Percentiles rank a stretch among this genome's conserved stretches.
phyloP scores from a whole-genome alignment of 257 asterid species.

The Solanum pinnatisectum region DNA sequence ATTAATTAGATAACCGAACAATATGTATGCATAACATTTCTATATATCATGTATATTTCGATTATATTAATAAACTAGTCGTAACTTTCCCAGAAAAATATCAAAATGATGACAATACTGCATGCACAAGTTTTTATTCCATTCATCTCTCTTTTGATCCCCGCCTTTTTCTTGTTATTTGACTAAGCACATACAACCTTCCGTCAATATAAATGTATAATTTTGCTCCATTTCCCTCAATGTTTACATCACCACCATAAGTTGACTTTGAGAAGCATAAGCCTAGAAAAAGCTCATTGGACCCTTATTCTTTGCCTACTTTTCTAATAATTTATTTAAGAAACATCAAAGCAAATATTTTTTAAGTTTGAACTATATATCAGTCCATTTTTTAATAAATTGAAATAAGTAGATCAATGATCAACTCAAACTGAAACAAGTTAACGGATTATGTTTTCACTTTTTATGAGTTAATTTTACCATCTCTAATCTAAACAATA shows the following conservation, averaged over 20 bases:
- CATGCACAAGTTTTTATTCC: not conserved
- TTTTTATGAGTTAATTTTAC: not conserved
- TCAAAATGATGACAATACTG: not conserved
- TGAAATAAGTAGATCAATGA: not conserved
- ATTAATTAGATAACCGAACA: too few relatives aligned
- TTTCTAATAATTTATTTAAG: not conserved
- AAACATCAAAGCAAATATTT: not conserved
- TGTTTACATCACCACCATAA: not conserved
- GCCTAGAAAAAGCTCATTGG: not conserved
- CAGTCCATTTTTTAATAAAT: not conserved
- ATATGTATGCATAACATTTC: too few relatives aligned
- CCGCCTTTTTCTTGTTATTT: not conserved
- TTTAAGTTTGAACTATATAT: not conserved
- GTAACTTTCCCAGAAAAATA: too few relatives aligned
- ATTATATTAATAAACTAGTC: too few relatives aligned
- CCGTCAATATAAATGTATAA: not conserved
- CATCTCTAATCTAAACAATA: not conserved
- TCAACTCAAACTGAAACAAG: too few relatives aligned
- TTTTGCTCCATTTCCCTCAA: not conserved
- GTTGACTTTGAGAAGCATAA: not conserved
- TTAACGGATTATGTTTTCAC: not conserved
- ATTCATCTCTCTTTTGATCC: not conserved
- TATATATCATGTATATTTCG: too few relatives aligned
- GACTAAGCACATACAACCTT: not conserved
- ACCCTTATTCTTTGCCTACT: not conserved